Base-by-base conservation (phyloP, 305 asterid species). In the Fraxinus xanthoxyloides region DNA sequence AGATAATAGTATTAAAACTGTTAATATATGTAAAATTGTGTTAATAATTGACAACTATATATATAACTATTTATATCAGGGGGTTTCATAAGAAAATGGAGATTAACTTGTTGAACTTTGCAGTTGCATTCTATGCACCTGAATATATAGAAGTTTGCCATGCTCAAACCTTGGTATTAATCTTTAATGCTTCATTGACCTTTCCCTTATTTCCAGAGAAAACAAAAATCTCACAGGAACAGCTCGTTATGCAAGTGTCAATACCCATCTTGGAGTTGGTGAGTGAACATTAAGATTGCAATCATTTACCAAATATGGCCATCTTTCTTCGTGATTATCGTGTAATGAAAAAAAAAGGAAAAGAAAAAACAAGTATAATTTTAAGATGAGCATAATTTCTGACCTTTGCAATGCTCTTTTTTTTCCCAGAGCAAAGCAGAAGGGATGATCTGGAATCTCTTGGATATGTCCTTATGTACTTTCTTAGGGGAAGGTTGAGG, bases 391-490 rank as follows among this genome's bases (percentile, higher is more conserved):
- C 21, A 48, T 15, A 48, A 15, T 48, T 46, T 13, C 31, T 43
- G 48, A 9, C 21, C 23, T 40, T 26, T 30, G 36, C 43, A 54
- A 51, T 54, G 69, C 81, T 54, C 67, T 40, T 69, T 75, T 21
- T 0, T 4, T 23, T 30, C 36, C 43, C 90, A 94, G 99, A 95
- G 83, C 99, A 94, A 87, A 94, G 98, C 88, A 91, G 98, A 89
- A 89, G 99, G 90, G 98, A 93, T 78, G 99, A 93, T 92, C 85
- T 94, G 89, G 97, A 94, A 83, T 93, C 96, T 80, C 97, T 93
- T 72, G 96, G 97, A 70, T 94, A 90, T 5, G 94, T 93, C 87
- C 96, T 94, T n/a, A 93, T 93, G 95, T 94, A 94, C 87, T 94
- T 94, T 79, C 89, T 94, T 56, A 90, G 94, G 77, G 98, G 98